Evolutionary conservation across 2,329 filamentous ascomycete species (phyloP).

Genomic region (Calcarisporium arbuscula): DNA sequence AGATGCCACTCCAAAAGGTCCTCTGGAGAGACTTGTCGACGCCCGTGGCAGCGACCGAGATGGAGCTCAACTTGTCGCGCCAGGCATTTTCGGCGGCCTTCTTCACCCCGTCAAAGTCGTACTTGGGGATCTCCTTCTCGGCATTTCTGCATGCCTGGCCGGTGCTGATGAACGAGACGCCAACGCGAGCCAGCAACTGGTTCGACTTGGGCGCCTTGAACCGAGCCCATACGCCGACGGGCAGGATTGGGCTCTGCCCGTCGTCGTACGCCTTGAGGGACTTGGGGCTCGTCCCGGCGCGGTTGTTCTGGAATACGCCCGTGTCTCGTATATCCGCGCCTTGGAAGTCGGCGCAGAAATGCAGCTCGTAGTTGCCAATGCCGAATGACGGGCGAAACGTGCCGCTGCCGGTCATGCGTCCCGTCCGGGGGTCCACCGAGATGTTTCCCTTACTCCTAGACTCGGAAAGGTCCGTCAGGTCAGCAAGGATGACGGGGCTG

Average conservation of each 20-base stretch:
- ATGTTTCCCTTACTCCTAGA: conserved; percentile 17
- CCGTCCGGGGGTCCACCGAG: conserved; percentile 32
- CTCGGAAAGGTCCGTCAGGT: conserved; percentile 49
- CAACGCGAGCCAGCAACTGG: conserved; percentile 58
- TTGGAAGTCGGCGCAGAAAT: conserved; percentile 56
- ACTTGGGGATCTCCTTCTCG: conserved; percentile 61
- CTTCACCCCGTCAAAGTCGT: conserved; percentile 54
- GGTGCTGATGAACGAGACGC: conserved; percentile 63
- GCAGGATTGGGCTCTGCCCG: conserved; percentile 16
- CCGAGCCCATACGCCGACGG: conserved; percentile 56
- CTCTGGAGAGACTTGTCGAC: conserved; percentile 52
- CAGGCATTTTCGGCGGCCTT: conserved; percentile 52
- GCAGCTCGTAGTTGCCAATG: conserved; percentile 47
- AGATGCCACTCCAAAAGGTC: conserved; percentile 66
- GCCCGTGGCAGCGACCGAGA: conserved; percentile 48
- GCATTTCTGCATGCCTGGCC: conserved; percentile 64
- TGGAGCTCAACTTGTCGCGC: conserved; percentile 54
- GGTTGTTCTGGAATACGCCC: conserved; percentile 51
- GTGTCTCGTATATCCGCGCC: conserved; percentile 46
- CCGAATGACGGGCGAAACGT: conserved; percentile 56
- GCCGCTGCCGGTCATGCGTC: conserved; percentile 53
- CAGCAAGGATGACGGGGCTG: conserved; percentile 50
- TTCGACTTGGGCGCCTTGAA: conserved; percentile 39
- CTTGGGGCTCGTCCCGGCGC: conserved; percentile 38
- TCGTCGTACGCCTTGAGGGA: conserved; percentile 24